Percentiles rank a stretch among this genome's conserved stretches.
phyloP scores from a whole-genome alignment of 1,284 basidiomycete genomes.

The Trichosporon inkin region DNA sequence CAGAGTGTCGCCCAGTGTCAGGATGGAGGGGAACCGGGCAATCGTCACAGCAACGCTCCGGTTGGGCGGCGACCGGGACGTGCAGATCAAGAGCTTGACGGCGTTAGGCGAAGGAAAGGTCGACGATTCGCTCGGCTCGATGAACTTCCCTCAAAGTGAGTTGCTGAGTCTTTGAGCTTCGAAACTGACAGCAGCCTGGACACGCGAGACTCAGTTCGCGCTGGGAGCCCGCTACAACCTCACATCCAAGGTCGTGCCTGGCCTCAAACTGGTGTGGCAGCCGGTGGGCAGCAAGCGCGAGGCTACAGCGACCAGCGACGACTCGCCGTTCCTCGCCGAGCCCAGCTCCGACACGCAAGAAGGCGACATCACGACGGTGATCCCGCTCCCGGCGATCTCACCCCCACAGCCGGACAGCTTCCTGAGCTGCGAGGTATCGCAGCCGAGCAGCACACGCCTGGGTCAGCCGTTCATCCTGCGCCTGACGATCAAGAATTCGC shows the following conservation, averaged over 20 bases:
- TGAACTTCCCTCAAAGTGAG: background rate
- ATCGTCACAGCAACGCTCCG: background rate
- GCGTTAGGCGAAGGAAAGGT: constrained; percentile 1
- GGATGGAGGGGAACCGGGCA: background rate
- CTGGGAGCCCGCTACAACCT: constrained; percentile 26
- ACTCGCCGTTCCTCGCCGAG: background rate
- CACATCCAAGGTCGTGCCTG: background rate
- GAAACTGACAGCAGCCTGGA: constrained; percentile 3
- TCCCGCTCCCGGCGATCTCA: constrained; percentile 31
- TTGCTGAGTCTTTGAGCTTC: background rate
- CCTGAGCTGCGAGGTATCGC: constrained; percentile 27
- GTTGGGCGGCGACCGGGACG: background rate
- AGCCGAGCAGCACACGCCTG: constrained; percentile 22
- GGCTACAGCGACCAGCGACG: background rate
- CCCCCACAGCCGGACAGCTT: constrained; percentile 34
- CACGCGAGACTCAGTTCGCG: constrained; percentile 17
- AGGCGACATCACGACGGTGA: background rate
- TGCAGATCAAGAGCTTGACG: background rate
- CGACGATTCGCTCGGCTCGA: constrained; percentile 7
- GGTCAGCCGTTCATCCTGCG: constrained; percentile 34
- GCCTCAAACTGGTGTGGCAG: constrained; percentile 17
- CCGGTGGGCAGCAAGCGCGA: constrained; percentile 8
- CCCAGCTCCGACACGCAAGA: constrained; percentile 1
- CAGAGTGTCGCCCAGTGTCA: constrained; percentile 5
- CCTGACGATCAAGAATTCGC: constrained; percentile 39